phyloP scores from a whole-genome alignment of 805 yeast genomes.

The Yamadazyma takamatsuzukensis region DNA sequence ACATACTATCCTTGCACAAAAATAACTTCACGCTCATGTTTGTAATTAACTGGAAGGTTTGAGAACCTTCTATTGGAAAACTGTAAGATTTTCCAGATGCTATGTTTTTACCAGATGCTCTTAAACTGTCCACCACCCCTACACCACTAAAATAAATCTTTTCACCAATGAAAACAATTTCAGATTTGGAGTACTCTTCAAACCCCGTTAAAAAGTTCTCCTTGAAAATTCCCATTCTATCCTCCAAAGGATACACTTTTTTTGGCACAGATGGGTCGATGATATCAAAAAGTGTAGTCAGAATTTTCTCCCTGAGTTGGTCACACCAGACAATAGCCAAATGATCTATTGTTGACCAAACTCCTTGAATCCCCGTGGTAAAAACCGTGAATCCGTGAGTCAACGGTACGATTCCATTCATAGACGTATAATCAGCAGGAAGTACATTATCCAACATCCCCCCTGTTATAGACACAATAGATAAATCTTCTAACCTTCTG shows the following conservation, averaged over 20 bases:
- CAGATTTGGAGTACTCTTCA: conserved; percentile 36
- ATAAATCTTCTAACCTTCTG: conserved; percentile 50
- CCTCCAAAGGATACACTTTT: conserved; percentile 49
- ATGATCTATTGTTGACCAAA: conserved; percentile 94
- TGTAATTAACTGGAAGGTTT: too few species aligned
- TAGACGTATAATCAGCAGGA: conserved; percentile 86
- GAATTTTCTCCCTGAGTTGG: conserved; percentile 67
- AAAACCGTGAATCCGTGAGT: conserved; percentile 78
- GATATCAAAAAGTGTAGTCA: conserved; percentile 55
- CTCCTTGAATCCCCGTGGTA: conserved; percentile 82
- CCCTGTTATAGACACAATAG: conserved; percentile 85
- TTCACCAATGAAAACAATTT: neutral
- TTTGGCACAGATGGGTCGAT: conserved; percentile 45
- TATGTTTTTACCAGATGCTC: too few species aligned
- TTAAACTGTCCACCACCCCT: too few species aligned
- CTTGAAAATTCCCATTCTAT: conserved; percentile 59
- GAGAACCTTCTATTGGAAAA: too few species aligned
- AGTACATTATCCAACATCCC: conserved; percentile 74
- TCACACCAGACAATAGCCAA: conserved; percentile 96
- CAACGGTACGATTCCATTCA: conserved; percentile 68
- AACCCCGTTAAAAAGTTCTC: conserved; percentile 50
- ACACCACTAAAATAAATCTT: too few species aligned
- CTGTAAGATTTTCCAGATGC: too few species aligned
- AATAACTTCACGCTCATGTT: too few species aligned
- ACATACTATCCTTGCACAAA: too few species aligned